These are phyloP conservation scores for Protomyces gravidus DNA, from an alignment of 1,139 yeast genomes.

Conservation along the genomic window DNA sequence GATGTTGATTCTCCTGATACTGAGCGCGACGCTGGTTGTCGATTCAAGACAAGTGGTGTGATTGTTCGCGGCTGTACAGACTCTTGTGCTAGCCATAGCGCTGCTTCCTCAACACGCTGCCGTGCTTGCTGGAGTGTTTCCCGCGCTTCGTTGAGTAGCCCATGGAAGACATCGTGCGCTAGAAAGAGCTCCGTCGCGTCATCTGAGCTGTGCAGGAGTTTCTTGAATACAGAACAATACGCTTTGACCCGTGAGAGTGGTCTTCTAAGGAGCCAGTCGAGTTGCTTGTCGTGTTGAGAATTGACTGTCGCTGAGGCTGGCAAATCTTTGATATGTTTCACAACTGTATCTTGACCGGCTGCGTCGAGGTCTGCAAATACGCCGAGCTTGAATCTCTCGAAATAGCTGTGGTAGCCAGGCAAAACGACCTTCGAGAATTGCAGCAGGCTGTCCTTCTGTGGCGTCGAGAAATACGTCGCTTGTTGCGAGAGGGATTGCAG, in stretches of 20 bases:
- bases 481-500: background rate
- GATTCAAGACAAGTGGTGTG: background rate
- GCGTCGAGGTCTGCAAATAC: background rate
- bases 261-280: slow-evolving; percentile 27
- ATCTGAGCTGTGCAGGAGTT: slow-evolving; percentile 22
- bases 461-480: slow-evolving; percentile 11
- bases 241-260: slow-evolving; percentile 25
- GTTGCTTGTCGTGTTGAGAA: slow-evolving; percentile 6
- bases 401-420: slow-evolving; percentile 8
- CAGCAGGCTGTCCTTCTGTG: slow-evolving; percentile 18
- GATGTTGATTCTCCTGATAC: slow-evolving; percentile 26
- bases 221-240: slow-evolving; percentile 17
- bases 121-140: slow-evolving; percentile 19
- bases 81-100: background rate
- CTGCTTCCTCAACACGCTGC: background rate
- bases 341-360: slow-evolving; percentile 7
- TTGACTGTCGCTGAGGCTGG: background rate
- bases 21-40: slow-evolving; percentile 16
- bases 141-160: slow-evolving; percentile 15
- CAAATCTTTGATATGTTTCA: background rate
- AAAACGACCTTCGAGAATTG: slow-evolving; percentile 14
- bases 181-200: slow-evolving; percentile 25
- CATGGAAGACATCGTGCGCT: slow-evolving; percentile 22
- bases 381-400: slow-evolving; percentile 10
- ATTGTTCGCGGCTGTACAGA: background rate